These are phyloP conservation scores for Naganishia cerealis DNA, from an alignment of 1,284 basidiomycete species.

Conservation along the genomic window DNA sequence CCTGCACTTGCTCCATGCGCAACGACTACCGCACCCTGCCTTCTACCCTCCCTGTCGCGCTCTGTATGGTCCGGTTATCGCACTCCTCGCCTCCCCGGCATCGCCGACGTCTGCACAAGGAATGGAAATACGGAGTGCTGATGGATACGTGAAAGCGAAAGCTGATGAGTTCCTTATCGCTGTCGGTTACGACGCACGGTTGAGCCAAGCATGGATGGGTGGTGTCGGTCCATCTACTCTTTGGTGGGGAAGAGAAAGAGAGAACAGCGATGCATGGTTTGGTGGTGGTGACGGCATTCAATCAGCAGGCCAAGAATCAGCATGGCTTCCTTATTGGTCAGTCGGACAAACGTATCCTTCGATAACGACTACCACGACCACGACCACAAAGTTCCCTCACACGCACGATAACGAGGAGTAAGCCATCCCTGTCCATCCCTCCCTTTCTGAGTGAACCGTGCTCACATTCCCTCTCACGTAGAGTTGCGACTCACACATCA, in stretches of 20 bases:
- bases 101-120: not conserved
- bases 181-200: conserved; percentile 5
- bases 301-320: not conserved
- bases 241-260: too few species aligned
- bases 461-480: too few species aligned
- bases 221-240: too few species aligned
- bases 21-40: conserved; percentile 12
- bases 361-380: conserved; percentile 1
- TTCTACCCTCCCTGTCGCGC: conserved; percentile 11
- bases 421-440: too few species aligned
- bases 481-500: too few species aligned
- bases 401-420: too few species aligned
- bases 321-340: not conserved
- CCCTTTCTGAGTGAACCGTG: too few species aligned
- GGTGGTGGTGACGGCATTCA: not conserved
- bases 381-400: not conserved
- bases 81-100: not conserved
- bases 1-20: conserved; percentile 18
- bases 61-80: conserved; percentile 15
- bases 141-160: conserved; percentile 9
- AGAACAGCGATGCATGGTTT: not conserved
- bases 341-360: not conserved
- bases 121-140: not conserved
- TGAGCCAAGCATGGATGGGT: conserved; percentile 7
- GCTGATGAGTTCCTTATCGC: conserved; percentile 17